Evolutionary conservation across 2,329 filamentous ascomycete species (phyloP).

Genomic region (Claviceps lovelessii): DNA sequence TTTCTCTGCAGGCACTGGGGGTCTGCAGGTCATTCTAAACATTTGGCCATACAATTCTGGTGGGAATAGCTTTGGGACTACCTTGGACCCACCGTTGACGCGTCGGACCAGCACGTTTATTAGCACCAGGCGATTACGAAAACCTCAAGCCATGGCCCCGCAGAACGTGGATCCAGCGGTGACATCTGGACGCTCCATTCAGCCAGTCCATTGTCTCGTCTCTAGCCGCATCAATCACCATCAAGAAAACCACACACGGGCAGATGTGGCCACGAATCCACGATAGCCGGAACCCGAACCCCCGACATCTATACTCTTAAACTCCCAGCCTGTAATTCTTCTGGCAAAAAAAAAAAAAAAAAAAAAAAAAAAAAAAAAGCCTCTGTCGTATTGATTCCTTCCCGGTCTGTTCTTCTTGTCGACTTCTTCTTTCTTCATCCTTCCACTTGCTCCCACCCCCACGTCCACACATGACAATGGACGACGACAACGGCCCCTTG

Average conservation of each 20-base stretch:
- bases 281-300: too few relatives aligned
- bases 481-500: conserved; percentile 37
- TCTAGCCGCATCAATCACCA: conserved; percentile 1
- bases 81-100: too few relatives aligned
- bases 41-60: too few relatives aligned
- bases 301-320: background rate
- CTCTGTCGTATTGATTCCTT: too few relatives aligned
- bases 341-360: too few relatives aligned
- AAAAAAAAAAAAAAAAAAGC: too few relatives aligned
- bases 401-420: background rate
- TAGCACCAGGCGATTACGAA: background rate
- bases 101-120: too few relatives aligned
- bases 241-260: background rate
- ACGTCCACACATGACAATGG: background rate
- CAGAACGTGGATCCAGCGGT: background rate
- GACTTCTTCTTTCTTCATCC: background rate
- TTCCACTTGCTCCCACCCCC: background rate
- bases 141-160: background rate
- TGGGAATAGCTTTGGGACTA: too few relatives aligned
- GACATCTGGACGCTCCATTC: background rate
- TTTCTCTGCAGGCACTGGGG: too few relatives aligned
- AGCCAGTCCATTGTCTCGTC: too few relatives aligned
- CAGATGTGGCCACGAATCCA: background rate
- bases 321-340: background rate
- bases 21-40: too few relatives aligned